Base-by-base conservation (phyloP, 2,329 filamentous ascomycete species). In the Neocucurbitaria cava region DNA sequence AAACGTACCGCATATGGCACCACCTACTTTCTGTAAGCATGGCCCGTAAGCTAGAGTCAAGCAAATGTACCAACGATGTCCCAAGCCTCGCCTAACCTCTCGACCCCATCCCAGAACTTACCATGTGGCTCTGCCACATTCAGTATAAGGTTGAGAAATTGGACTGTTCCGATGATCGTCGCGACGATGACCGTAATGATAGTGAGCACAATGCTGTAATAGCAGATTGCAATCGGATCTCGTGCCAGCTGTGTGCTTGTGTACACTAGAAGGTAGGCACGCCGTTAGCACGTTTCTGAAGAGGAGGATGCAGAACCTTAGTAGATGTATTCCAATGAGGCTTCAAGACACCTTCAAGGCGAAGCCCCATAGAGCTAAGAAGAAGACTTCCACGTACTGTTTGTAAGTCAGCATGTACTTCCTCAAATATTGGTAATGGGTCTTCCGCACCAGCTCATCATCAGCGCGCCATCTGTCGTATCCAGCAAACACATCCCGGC, bases 401-500 rank as follows among this genome's bases (percentile, higher is more conserved):
- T 26, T 9, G 24, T 26, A 26, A 5, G 24, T 26, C 24, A 26
- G 24, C 24, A 26, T 5, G 9, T 5, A 26, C 24, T 5, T 5
- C 24, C n/a, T n/a, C n/a, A n/a, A 26, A 9, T 26, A 5, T 9
- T 26, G 5, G 24, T 26, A 9, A 9, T 5, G 9, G 24, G 24
- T 26, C 1, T 26, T 26, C 5, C 24, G 24, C 24, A 26, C 24
- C 24, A 81, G 0, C 89, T 88, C 86, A 96, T 93, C 93, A 98
- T 98, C 18, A 97, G 82, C 1, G 94, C 94, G 21, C 94, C 94
- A 66, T 98, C 95, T 0, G 88, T 89, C 0, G 93, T 97, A 76
- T 98, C 95, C 5, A 98, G 81, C 20, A 98, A 83, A 74, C 93
- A 97, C 95, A 99, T 98, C 54, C 92, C 95, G 0, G 90, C 91